Percentiles rank a stretch among this genome's conserved stretches.
These are phyloP conservation scores for Diaporthe sp. DNA, from an alignment of 2,329 filamentous ascomycete genomes.

Conservation along the genomic window DNA sequence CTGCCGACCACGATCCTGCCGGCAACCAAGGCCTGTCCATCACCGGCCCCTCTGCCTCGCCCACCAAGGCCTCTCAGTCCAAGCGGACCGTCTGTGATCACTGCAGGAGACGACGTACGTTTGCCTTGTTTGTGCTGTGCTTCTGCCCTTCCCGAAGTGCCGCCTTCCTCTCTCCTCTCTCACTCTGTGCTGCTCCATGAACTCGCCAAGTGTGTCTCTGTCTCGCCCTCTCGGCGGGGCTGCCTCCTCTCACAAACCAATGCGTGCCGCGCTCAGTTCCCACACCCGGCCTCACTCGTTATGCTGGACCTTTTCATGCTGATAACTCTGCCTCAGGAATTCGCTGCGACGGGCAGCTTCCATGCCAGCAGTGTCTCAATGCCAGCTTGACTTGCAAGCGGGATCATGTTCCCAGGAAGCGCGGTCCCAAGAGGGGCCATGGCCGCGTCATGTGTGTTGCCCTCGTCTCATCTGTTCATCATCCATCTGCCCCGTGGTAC, in stretches of 20 bases:
- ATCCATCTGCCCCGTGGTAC: background rate
- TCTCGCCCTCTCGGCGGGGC: background rate
- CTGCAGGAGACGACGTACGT: slow-evolving; percentile 57
- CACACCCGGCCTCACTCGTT: slow-evolving; percentile 29
- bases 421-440: slow-evolving; percentile 72
- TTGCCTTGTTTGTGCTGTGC: slow-evolving; percentile 39
- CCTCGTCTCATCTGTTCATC: background rate
- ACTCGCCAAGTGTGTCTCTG: background rate
- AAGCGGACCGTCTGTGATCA: slow-evolving; percentile 60
- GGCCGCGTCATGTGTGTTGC: slow-evolving; percentile 66
- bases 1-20: slow-evolving; percentile 8
- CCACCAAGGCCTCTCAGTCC: slow-evolving; percentile 34
- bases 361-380: slow-evolving; percentile 72
- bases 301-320: slow-evolving; percentile 6
- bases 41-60: slow-evolving; percentile 32
- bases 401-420: slow-evolving; percentile 74
- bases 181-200: background rate
- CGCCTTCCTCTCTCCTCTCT: slow-evolving; percentile 32
- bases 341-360: slow-evolving; percentile 59
- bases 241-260: background rate
- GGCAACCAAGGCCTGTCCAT: background rate
- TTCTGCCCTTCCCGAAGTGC: slow-evolving; percentile 20
- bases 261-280: slow-evolving; percentile 35
- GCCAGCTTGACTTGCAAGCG: slow-evolving; percentile 73
- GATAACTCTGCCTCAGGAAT: slow-evolving; percentile 50